Evolutionary conservation across 176 grass and related monocot genomes (phyloP).

Genomic region (Miscanthus lutarioriparius): DNA sequence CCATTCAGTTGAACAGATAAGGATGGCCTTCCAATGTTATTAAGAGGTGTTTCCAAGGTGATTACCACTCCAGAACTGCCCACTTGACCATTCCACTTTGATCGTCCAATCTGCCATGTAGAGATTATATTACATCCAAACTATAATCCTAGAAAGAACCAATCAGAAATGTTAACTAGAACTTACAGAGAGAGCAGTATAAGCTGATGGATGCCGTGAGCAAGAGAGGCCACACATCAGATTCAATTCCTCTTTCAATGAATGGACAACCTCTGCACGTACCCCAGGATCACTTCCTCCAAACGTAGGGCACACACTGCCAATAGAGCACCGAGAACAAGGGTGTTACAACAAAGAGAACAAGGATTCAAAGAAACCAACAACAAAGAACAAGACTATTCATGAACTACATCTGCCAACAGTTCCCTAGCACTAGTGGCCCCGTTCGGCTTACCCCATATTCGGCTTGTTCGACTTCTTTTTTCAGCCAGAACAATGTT

Average conservation of each 20-base stretch:
- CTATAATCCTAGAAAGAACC: neutral
- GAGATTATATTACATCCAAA: slow-evolving; percentile 19
- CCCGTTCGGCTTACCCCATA: no score
- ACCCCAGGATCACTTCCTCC: slow-evolving; percentile 89
- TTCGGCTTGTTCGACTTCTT: no score
- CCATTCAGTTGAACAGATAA: slow-evolving; percentile 92
- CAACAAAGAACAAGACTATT: neutral
- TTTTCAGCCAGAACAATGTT: no score
- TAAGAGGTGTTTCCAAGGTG: slow-evolving; percentile 78
- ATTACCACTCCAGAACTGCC: slow-evolving; percentile 87
- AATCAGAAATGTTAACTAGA: neutral
- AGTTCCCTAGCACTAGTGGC: neutral
- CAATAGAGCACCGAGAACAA: slow-evolving; percentile 3
- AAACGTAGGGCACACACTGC: slow-evolving; percentile 78
- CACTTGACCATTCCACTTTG: slow-evolving; percentile 93
- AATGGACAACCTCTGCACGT: slow-evolving; percentile 73
- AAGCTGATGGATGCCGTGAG: slow-evolving; percentile 63
- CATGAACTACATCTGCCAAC: neutral
- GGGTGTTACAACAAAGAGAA: neutral
- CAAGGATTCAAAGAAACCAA: slow-evolving; percentile 3
- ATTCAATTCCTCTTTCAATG: slow-evolving; percentile 78
- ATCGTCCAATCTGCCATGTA: slow-evolving; percentile 75
- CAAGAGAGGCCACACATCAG: slow-evolving; percentile 82
- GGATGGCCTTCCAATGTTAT: slow-evolving; percentile 68
- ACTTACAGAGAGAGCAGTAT: slow-evolving; percentile 85